phyloP scores from a whole-genome alignment of 306 rosid species.

The Senna tora region DNA sequence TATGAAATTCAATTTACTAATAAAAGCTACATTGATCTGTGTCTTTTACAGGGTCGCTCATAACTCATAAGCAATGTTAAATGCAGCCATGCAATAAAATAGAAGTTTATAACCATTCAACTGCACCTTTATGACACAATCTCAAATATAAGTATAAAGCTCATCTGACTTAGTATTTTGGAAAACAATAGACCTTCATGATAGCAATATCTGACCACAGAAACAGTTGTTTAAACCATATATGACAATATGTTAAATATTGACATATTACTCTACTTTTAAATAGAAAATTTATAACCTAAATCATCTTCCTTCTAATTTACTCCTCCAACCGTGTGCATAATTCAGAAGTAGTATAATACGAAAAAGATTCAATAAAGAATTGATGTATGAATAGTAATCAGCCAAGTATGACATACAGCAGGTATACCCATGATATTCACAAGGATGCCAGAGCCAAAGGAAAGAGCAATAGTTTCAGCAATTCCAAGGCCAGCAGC shows the following conservation, averaged over 20 bases:
- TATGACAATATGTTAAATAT: neutral
- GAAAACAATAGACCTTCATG: neutral
- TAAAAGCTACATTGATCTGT: neutral
- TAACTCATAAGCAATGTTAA: neutral
- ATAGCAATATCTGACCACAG: slow-evolving; percentile 5
- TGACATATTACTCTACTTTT: neutral
- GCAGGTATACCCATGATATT: slow-evolving; percentile 88
- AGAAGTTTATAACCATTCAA: slow-evolving; percentile 17
- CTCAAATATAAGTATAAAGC: slow-evolving; percentile 24
- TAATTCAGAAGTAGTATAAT: slow-evolving; percentile 20
- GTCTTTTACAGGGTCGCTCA: neutral
- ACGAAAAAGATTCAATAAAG: slow-evolving; percentile 12
- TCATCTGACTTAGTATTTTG: slow-evolving; percentile 9
- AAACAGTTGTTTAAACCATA: slow-evolving; percentile 7
- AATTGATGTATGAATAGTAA: slow-evolving; percentile 23
- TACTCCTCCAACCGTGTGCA: slow-evolving; percentile 14
- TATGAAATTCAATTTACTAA: neutral
- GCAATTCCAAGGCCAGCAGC: slow-evolving; percentile 87
- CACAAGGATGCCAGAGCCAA: slow-evolving; percentile 79
- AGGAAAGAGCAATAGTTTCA: slow-evolving; percentile 73
- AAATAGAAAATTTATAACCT: slow-evolving; percentile 1
- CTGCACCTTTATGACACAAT: slow-evolving; percentile 4
- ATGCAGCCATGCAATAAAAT: slow-evolving; percentile 14
- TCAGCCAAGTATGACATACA: slow-evolving; percentile 74
- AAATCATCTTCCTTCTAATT: slow-evolving; percentile 16